phyloP scores from a whole-genome alignment of 228 moss, liverwort and hornwort genomes.

The Sphagnum fallax region DNA sequence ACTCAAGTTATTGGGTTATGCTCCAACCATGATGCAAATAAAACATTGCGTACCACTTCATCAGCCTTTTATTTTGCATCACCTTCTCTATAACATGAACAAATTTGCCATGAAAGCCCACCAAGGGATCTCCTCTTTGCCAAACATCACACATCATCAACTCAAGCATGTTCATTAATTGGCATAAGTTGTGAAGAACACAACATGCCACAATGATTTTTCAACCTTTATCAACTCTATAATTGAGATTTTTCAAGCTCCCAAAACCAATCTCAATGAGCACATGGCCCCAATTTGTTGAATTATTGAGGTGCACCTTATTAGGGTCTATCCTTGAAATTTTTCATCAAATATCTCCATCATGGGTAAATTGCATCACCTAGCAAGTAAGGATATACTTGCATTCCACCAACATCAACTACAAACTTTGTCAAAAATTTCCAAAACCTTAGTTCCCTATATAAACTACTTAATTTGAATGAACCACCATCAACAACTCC shows the following conservation, averaged over 20 bases:
- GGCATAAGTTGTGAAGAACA: neutral
- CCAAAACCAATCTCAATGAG: neutral
- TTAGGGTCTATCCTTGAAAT: neutral
- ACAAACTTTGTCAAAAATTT: neutral
- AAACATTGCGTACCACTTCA: neutral
- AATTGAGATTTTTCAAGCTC: neutral
- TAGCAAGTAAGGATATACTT: neutral
- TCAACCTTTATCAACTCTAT: neutral
- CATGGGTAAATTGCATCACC: neutral
- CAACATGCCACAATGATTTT: neutral
- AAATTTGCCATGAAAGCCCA: neutral
- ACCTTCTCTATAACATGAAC: neutral
- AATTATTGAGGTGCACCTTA: neutral
- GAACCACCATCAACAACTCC: neutral
- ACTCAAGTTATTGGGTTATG: too few relatives aligned
- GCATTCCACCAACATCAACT: neutral
- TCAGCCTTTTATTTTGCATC: neutral
- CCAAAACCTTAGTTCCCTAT: neutral
- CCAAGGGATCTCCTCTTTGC: neutral
- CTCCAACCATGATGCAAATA: too few relatives aligned
- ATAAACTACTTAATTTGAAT: neutral
- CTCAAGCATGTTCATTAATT: neutral
- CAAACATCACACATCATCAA: neutral
- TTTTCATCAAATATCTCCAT: neutral
- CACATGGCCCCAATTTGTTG: neutral